These are phyloP conservation scores for Penicillium macrosclerotiorum DNA, from an alignment of 495 filamentous ascomycete species.

Conservation along the genomic window DNA sequence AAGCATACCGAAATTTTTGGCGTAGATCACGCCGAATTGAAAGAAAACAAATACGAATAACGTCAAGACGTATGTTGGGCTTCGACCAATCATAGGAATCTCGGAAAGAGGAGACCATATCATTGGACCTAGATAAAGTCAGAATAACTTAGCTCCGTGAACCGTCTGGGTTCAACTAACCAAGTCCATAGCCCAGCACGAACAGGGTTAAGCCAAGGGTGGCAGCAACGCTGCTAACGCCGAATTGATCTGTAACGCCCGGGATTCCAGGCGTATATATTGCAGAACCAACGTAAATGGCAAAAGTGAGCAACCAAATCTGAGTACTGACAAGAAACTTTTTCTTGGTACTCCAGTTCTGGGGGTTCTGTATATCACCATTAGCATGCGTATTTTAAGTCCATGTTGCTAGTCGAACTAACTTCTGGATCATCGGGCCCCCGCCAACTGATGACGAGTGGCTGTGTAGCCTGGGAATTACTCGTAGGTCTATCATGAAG, in stretches of 20 bases:
- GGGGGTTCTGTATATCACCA: conserved; percentile 36
- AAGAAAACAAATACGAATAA: conserved; percentile 52
- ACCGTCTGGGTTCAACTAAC: conserved; percentile 1
- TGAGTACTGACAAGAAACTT: conserved; percentile 17
- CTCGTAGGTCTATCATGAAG: background rate
- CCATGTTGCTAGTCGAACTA: background rate
- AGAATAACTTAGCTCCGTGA: background rate
- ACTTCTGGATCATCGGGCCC: conserved; percentile 34
- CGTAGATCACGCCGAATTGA: conserved; percentile 44
- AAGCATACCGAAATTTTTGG: conserved; percentile 50
- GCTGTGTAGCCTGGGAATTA: background rate
- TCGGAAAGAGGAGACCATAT: conserved; percentile 51
- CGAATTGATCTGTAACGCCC: conserved; percentile 37
- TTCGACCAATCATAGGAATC: conserved; percentile 50
- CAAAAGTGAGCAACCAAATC: conserved; percentile 30
- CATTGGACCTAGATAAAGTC: conserved; percentile 38
- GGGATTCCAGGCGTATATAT: conserved; percentile 28
- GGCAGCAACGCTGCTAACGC: conserved; percentile 44
- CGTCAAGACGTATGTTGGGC: conserved; percentile 46
- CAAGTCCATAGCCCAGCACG: conserved; percentile 43
- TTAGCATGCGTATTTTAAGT: background rate
- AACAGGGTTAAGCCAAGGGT: conserved; percentile 52
- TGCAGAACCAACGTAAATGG: conserved; percentile 33
- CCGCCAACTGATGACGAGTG: conserved; percentile 18
- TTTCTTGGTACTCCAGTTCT: conserved; percentile 43